phyloP scores from a whole-genome alignment of 2,329 filamentous ascomycete genomes.

The Arthrobotrys megalospora region DNA sequence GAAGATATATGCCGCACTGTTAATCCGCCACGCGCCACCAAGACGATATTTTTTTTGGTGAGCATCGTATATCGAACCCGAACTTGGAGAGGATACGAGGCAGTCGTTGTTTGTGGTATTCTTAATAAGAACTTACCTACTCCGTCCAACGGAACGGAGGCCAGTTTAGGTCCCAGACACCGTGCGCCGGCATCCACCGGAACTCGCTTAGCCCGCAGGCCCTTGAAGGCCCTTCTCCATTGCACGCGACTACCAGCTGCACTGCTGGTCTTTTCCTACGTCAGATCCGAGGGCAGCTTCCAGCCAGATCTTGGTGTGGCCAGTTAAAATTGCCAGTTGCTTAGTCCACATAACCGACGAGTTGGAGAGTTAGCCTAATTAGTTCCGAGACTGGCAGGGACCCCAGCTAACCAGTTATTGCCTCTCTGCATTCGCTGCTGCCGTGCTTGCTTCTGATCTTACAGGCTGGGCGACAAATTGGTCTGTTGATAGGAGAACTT shows the following conservation, averaged over 20 bases:
- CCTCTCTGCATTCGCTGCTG: constrained; percentile 8
- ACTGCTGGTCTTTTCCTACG: not conserved
- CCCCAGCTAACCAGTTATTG: not conserved
- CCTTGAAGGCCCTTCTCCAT: not conserved
- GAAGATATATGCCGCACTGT: too few relatives aligned
- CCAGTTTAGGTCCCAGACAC: not conserved
- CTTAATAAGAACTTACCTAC: too few relatives aligned
- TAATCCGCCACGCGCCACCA: too few relatives aligned
- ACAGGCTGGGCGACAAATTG: constrained; percentile 22
- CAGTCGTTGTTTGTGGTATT: constrained; percentile 16
- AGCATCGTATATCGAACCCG: not conserved
- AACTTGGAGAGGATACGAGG: constrained; percentile 1
- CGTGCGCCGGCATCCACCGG: constrained; percentile 14
- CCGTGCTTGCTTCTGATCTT: constrained; percentile 20
- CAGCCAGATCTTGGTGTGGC: not conserved
- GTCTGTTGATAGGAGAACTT: constrained; percentile 29
- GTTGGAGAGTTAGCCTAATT: not conserved
- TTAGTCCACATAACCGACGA: not conserved
- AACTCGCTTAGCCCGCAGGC: constrained; percentile 35
- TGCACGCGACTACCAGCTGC: constrained; percentile 28
- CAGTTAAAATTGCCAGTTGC: not conserved
- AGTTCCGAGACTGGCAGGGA: constrained; percentile 20
- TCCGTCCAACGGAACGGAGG: constrained; percentile 13
- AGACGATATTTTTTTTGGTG: not conserved
- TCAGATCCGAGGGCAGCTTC: too few relatives aligned